A percentile compares a stretch with the other conserved stretches of the same genome.
phyloP scores from a whole-genome alignment of 257 asterid genomes.

The Nicotiana paniculata region DNA sequence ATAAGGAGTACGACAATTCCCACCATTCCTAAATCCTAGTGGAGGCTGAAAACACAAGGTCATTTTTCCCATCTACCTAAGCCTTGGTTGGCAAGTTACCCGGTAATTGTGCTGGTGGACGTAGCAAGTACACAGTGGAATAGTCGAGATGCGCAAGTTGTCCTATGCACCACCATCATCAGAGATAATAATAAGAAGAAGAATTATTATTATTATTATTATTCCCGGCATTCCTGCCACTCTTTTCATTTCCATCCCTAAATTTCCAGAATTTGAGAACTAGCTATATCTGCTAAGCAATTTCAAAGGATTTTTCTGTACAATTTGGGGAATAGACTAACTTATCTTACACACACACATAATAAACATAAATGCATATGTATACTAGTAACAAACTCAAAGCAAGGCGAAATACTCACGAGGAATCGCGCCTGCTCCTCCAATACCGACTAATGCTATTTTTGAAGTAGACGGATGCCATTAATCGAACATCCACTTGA shows the following conservation, averaged over 20 bases:
- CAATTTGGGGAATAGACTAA: background rate
- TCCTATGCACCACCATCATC: no score
- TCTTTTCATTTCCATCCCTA: background rate
- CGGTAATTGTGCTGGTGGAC: no score
- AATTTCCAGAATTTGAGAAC: background rate
- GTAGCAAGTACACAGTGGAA: no score
- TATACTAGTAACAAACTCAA: background rate
- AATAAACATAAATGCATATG: background rate
- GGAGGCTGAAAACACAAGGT: no score
- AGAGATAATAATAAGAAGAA: no score
- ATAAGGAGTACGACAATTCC: background rate
- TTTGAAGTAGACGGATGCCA: slow-evolving; percentile 91
- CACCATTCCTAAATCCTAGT: background rate
- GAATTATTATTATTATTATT: no score
- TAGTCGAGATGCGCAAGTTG: no score
- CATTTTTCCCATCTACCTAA: no score
- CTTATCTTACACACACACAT: background rate
- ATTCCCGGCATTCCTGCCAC: background rate
- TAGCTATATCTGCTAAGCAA: background rate
- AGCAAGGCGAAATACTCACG: slow-evolving; percentile 37
- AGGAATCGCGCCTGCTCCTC: slow-evolving; percentile 77
- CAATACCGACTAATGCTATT: slow-evolving; percentile 77
- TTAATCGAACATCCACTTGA: slow-evolving; percentile 71
- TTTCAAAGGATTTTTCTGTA: background rate
- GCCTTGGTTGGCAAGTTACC: no score